Evolutionary conservation across 164 flowering plant species (phyloP).

Genomic region (Dillenia turbinata): DNA sequence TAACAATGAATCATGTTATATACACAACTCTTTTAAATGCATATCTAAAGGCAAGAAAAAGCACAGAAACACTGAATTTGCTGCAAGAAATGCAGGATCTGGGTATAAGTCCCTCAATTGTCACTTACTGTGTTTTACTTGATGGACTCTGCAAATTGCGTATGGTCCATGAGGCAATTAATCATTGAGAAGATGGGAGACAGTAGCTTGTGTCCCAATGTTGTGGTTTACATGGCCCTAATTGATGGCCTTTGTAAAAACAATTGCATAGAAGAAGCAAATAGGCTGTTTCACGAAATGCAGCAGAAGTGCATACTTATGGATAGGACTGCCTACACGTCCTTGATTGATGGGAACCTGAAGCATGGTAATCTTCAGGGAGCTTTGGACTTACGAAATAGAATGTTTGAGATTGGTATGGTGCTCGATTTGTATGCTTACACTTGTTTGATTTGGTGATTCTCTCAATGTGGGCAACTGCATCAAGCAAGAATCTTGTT

Average conservation of each 20-base stretch:
- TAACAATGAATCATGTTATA: conserved; percentile 42
- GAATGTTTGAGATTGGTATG: conserved; percentile 54
- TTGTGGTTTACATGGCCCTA: conserved; percentile 60
- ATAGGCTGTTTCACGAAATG: conserved; percentile 58
- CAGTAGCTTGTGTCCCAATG: conserved; percentile 51
- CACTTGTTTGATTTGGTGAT: conserved; percentile 65
- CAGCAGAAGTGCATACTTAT: conserved; percentile 42
- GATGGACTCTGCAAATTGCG: conserved; percentile 81
- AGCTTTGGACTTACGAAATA: conserved; percentile 46
- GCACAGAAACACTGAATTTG: conserved; percentile 47
- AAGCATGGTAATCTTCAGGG: conserved; percentile 61
- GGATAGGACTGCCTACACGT: conserved; percentile 61
- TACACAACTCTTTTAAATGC: conserved; percentile 69
- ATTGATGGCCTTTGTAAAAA: conserved; percentile 71
- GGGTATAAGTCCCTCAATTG: conserved; percentile 47
- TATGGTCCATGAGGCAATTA: conserved; percentile 49
- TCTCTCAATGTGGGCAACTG: conserved; percentile 42
- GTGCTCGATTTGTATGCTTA: conserved; percentile 70
- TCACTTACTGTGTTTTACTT: conserved; percentile 63
- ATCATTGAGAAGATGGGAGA: conserved; percentile 41
- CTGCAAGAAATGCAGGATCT: conserved; percentile 52
- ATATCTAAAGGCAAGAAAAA: conserved; percentile 61
- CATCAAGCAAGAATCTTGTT: conserved; percentile 49
- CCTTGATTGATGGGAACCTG: conserved; percentile 66
- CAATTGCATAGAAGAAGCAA: conserved; percentile 48